Evolutionary conservation across 257 asterid genomes (phyloP), one percentile per base, ranked within the genome.

Genomic region (Anisodus acutangulus): DNA sequence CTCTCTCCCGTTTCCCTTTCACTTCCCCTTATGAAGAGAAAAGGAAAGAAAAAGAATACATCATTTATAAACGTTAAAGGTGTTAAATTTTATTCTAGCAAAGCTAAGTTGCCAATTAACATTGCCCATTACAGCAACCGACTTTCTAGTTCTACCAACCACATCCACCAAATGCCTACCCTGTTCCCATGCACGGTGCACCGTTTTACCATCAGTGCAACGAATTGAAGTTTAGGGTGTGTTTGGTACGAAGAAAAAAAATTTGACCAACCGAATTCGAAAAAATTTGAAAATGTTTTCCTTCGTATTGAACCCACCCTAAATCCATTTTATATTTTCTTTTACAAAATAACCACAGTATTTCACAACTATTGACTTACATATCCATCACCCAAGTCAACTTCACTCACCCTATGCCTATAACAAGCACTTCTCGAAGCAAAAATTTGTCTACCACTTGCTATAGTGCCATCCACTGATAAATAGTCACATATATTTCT

Each of bases 381-480:
- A 53, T 53, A 9, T 12, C 3, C 2, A 2, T 57, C 19, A 26
- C 43, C 3, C 8, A 31, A 31, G 72, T 35, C 47, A 37, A 13
- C 11, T 5, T 67, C 9, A 67, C 74, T 67, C 49, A 1, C 10
- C 49, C 74, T 67, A 11, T 35, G 74, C 49, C 11, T 67, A 6
- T 13, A 6, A 37, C 74, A 74, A 49, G 80, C 39, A 49, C 12
- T 74, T 74, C 5, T 11, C 43, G 60, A 74, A 74, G 45, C 80
- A 37, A 37, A 76, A 76, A 22, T 49, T 76, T 76, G 63, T 76
- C 81, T 49, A 76, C 81, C 81, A 76, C 81, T 51, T 76, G 9
- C 63, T 0, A 53, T 47, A 53, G 64, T 76, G 8, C 59, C 8
- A 76, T 15, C 60, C 81, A 76, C 22, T 76, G 53, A 26, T 26